Conservation (phyloP, 768 basidiomycete species). For the Trametes punicea region DNA sequence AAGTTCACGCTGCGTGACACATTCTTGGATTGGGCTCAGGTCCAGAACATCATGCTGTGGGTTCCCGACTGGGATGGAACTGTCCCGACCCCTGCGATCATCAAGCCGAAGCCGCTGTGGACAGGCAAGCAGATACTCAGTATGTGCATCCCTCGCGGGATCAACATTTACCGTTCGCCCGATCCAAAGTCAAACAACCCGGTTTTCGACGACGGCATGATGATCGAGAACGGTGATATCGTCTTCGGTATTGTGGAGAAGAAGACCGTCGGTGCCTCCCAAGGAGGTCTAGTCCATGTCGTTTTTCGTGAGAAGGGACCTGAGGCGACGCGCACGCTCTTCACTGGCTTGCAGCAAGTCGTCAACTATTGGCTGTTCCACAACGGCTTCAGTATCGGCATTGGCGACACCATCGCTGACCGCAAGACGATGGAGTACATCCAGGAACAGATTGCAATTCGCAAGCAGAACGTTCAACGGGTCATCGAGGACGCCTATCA, state of each 20-base stretch:
- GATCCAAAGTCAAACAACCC: conserved; percentile 80
- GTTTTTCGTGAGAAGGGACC: conserved; percentile 98
- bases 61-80: conserved; percentile 96
- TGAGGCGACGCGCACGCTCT: conserved; percentile 83
- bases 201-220: conserved; percentile 88
- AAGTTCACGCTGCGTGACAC: conserved; percentile 96
- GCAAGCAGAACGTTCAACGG: conserved; percentile 74
- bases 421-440: conserved; percentile 84
- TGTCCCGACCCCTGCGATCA: conserved; percentile 88
- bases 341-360: conserved; percentile 91
- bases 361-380: conserved; percentile 99
- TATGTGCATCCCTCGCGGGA: conserved; percentile 89
- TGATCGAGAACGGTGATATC: conserved; percentile 96
- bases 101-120: conserved; percentile 98
- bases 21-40: conserved; percentile 92
- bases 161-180: conserved; percentile 84
- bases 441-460: conserved; percentile 73
- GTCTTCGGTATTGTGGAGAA: conserved; percentile 96
- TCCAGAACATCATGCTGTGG: conserved; percentile 98
- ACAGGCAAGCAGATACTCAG: conserved; percentile 95
- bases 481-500: conserved; percentile 82
- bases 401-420: conserved; percentile 97
- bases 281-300: conserved; percentile 93
- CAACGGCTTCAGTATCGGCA: conserved; percentile 98
- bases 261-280: conserved; percentile 96